Conservation (phyloP, 164 flowering plant genomes). For the Umbilicus rupestris region DNA sequence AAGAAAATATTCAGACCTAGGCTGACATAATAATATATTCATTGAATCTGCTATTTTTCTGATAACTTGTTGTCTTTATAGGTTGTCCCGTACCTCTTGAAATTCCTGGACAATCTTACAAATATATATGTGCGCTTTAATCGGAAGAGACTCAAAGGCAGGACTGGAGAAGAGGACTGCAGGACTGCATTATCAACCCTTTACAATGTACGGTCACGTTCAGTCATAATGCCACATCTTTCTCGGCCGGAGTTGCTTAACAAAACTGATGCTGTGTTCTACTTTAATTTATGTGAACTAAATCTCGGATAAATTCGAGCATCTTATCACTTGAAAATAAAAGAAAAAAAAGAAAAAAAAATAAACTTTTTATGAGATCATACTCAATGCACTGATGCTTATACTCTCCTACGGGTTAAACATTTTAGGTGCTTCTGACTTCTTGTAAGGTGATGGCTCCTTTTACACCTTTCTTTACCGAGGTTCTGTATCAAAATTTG, state of each 20-base stretch:
- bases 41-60: neutral
- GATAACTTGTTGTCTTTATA: conserved; percentile 13
- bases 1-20: neutral
- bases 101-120: conserved; percentile 84
- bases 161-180: conserved; percentile 86
- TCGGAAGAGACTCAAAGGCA: conserved; percentile 90
- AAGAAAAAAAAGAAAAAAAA: neutral
- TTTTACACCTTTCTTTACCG: conserved; percentile 96
- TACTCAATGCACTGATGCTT: neutral
- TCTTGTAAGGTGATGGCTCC: conserved; percentile 98
- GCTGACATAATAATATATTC: neutral
- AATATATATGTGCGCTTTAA: conserved; percentile 91
- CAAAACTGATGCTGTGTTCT: neutral
- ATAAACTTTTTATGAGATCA: neutral
- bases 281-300: neutral
- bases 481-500: conserved; percentile 81
- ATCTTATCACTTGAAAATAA: neutral
- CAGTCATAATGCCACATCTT: neutral
- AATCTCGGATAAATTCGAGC: neutral
- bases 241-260: neutral
- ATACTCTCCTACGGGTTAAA: neutral
- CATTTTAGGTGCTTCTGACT: conserved; percentile 67
- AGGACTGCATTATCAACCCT: conserved; percentile 75
- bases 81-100: conserved; percentile 93
- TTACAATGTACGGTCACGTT: conserved; percentile 50